phyloP scores from a whole-genome alignment of 2,329 filamentous ascomycete species.

The Alternaria sp. region DNA sequence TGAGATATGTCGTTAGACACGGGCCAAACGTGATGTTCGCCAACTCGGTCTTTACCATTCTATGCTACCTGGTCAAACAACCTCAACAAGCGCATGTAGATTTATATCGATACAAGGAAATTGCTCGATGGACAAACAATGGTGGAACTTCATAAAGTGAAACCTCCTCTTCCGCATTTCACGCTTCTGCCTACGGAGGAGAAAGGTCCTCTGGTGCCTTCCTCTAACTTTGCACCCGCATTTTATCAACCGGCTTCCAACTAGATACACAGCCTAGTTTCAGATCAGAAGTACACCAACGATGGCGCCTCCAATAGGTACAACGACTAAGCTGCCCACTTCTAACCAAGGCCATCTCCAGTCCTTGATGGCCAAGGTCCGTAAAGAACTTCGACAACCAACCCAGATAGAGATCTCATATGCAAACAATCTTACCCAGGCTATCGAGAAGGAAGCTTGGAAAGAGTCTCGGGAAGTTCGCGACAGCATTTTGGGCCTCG shows the following conservation, averaged over 20 bases:
- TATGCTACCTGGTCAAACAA: neutral
- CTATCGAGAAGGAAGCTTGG: neutral
- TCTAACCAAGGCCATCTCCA: neutral
- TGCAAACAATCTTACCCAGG: neutral
- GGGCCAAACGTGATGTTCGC: neutral
- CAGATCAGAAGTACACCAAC: neutral
- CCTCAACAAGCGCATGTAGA: neutral
- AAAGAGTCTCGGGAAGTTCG: neutral
- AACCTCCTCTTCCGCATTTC: neutral
- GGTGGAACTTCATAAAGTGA: neutral
- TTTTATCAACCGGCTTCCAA: neutral
- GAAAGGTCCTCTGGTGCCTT: neutral
- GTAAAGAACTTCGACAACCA: neutral
- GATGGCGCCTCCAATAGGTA: neutral
- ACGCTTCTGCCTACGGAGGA: neutral
- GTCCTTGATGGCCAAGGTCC: neutral
- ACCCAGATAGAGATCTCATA: neutral
- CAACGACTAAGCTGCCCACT: neutral
- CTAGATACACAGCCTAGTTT: neutral
- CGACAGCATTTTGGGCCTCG: neutral
- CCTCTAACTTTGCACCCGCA: neutral
- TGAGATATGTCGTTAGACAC: neutral
- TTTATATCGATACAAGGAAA: neutral
- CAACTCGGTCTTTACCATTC: neutral
- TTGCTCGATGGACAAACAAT: neutral